phyloP scores from a whole-genome alignment of 2,329 filamentous ascomycete species.

The Verticillium dahliae region DNA sequence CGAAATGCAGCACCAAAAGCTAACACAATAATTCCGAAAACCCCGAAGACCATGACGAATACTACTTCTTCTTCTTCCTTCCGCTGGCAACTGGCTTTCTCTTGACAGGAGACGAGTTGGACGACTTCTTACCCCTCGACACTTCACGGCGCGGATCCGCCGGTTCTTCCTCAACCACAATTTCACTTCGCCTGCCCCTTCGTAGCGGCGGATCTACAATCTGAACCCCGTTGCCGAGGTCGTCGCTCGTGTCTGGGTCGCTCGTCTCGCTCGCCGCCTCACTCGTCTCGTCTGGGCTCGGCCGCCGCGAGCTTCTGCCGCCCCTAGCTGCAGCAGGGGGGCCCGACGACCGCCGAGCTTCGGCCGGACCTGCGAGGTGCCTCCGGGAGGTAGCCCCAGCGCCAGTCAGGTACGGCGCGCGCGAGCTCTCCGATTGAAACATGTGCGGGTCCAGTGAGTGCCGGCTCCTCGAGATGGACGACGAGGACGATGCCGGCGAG shows the following conservation, averaged over 20 bases:
- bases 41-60: neutral
- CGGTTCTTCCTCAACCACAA: slow-evolving; percentile 30
- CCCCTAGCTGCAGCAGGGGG: slow-evolving; percentile 25
- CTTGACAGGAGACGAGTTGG: slow-evolving; percentile 29
- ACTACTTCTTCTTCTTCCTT: slow-evolving; percentile 27
- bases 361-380: slow-evolving; percentile 26
- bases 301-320: slow-evolving; percentile 19
- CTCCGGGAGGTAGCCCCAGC: slow-evolving; percentile 27
- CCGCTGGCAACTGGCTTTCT: slow-evolving; percentile 26
- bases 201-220: slow-evolving; percentile 19
- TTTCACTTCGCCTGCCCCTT: slow-evolving; percentile 25
- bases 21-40: neutral
- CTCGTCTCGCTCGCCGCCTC: slow-evolving; percentile 27
- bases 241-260: slow-evolving; percentile 25
- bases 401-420: slow-evolving; percentile 24
- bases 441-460: slow-evolving; percentile 40
- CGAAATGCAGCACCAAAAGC: neutral
- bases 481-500: slow-evolving; percentile 19
- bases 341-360: slow-evolving; percentile 17
- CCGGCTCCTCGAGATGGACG: slow-evolving; percentile 20
- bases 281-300: slow-evolving; percentile 24
- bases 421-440: slow-evolving; percentile 42
- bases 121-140: slow-evolving; percentile 31
- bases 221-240: slow-evolving; percentile 26
- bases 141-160: slow-evolving; percentile 18